Evolutionary conservation across 495 filamentous ascomycete species (phyloP).

Genomic region (Echria macrotheca): DNA sequence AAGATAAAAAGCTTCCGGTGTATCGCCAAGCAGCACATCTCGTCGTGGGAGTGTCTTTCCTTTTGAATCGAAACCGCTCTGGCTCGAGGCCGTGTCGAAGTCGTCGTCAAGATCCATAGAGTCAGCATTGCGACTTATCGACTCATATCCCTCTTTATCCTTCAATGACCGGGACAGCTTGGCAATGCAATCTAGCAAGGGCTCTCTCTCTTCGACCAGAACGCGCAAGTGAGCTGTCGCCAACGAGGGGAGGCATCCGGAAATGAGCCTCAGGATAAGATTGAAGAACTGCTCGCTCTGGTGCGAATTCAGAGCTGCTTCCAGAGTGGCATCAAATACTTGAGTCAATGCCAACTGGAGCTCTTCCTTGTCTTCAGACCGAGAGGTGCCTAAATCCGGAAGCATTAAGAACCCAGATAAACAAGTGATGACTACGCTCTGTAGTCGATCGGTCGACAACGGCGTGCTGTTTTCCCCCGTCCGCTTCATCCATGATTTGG

Average conservation of each 20-base stretch:
- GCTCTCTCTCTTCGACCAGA: conserved; percentile 26
- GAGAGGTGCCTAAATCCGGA: conserved; percentile 35
- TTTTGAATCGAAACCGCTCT: conserved; percentile 31
- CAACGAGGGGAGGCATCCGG: conserved; percentile 36
- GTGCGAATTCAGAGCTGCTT: conserved; percentile 27
- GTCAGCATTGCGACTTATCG: conserved; percentile 39
- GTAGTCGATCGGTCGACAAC: conserved; percentile 41
- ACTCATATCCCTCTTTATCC: conserved; percentile 25
- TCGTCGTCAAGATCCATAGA: conserved; percentile 76
- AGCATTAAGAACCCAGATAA: conserved; percentile 38
- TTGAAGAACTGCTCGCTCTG: conserved; percentile 33
- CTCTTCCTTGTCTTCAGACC: conserved; percentile 35
- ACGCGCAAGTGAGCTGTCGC: conserved; percentile 22
- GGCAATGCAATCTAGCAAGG: conserved; percentile 34
- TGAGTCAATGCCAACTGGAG: conserved; percentile 31
- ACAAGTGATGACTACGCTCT: conserved; percentile 41
- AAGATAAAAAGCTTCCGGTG: conserved; percentile 44
- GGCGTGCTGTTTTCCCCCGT: conserved; percentile 33
- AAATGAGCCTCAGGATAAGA: conserved; percentile 27
- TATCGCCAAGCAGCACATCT: conserved; percentile 41
- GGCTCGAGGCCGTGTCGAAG: conserved; percentile 53
- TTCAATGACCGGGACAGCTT: conserved; percentile 45
- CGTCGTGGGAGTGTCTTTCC: conserved; percentile 38
- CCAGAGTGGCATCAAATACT: conserved; percentile 30
- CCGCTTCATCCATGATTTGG: conserved; percentile 40